These are phyloP conservation scores for Cyclotella sp. DNA, from an alignment of 108 stramenopile genomes.

Conservation along the genomic window DNA sequence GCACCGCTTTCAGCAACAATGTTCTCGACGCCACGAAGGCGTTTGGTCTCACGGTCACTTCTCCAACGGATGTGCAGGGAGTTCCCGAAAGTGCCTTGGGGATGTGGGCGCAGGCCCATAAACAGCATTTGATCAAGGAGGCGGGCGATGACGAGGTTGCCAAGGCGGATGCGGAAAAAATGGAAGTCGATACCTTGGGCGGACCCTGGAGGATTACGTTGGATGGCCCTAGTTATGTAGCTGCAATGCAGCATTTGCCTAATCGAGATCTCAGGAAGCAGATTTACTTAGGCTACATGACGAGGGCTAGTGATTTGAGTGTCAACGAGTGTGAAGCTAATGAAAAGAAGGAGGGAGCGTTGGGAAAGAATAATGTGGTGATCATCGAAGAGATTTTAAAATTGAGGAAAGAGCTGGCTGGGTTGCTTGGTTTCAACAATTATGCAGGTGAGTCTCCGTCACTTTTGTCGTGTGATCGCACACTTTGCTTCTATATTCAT, in stretches of 20 bases:
- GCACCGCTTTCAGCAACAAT: slow-evolving; percentile 94
- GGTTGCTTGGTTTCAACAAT: slow-evolving; percentile 89
- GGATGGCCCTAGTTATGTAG: slow-evolving; percentile 94
- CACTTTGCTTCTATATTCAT: no score
- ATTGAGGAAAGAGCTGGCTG: slow-evolving; percentile 82
- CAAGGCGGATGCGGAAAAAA: slow-evolving; percentile 51
- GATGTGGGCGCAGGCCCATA: slow-evolving; percentile 88
- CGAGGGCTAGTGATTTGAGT: slow-evolving; percentile 79
- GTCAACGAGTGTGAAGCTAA: slow-evolving; percentile 9
- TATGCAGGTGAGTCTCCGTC: slow-evolving; percentile 75
- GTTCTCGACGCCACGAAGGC: slow-evolving; percentile 97
- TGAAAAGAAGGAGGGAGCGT: slow-evolving; percentile 23
- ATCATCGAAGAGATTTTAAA: slow-evolving; percentile 91
- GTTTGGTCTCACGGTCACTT: slow-evolving; percentile 77
- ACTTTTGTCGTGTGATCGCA: slow-evolving; percentile 4
- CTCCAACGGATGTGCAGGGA: slow-evolving; percentile 79
- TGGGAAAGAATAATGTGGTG: slow-evolving; percentile 89
- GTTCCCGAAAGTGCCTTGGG: slow-evolving; percentile 92
- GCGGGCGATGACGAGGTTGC: slow-evolving; percentile 47
- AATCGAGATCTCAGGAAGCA: slow-evolving; percentile 89
- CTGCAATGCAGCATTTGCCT: slow-evolving; percentile 91
- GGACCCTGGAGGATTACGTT: slow-evolving; percentile 96
- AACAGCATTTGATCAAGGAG: slow-evolving; percentile 52
- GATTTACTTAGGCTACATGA: slow-evolving; percentile 91
- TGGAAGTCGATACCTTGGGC: slow-evolving; percentile 75